These are phyloP conservation scores for Angophora floribunda DNA, from an alignment of 345 rosid genomes.

Conservation along the genomic window DNA sequence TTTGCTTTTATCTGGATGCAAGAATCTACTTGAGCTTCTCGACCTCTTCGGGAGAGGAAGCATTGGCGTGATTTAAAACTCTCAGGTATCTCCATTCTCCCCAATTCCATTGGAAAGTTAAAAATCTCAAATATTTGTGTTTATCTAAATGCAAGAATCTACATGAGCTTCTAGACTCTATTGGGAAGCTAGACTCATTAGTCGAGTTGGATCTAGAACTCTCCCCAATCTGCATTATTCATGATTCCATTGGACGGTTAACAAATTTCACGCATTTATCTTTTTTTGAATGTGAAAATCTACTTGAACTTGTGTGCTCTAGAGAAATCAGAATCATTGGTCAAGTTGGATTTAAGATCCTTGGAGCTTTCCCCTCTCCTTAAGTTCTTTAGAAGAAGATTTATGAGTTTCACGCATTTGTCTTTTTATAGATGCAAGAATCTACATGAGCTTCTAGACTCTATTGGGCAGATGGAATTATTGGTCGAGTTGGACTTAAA, in stretches of 20 bases:
- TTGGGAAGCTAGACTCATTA: rapidly evolving
- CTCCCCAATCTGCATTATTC: rapidly evolving
- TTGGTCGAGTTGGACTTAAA: too few relatives aligned
- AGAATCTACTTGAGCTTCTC: rapidly evolving
- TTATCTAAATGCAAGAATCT: rapidly evolving
- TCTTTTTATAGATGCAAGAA: not conserved
- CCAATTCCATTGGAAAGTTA: rapidly evolving
- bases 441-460: too few relatives aligned
- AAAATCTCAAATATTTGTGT: rapidly evolving
- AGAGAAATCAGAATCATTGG: not conserved
- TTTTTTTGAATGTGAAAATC: rapidly evolving
- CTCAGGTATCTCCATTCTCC: rapidly evolving
- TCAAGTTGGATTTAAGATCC: not conserved
- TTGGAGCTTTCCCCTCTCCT: not conserved
- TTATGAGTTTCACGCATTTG: not conserved
- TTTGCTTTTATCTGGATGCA: too few relatives aligned
- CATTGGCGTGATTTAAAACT: rapidly evolving
- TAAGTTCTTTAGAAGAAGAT: not conserved
- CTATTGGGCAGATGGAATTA: too few relatives aligned
- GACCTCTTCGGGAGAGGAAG: too few relatives aligned
- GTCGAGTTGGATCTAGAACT: rapidly evolving
- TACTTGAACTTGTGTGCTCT: too few relatives aligned
- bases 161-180: too few relatives aligned
- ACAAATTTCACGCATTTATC: not conserved
- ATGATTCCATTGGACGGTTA: not conserved